Conservation (phyloP, 768 basidiomycete species). For the Gloeostereum incarnatum region DNA sequence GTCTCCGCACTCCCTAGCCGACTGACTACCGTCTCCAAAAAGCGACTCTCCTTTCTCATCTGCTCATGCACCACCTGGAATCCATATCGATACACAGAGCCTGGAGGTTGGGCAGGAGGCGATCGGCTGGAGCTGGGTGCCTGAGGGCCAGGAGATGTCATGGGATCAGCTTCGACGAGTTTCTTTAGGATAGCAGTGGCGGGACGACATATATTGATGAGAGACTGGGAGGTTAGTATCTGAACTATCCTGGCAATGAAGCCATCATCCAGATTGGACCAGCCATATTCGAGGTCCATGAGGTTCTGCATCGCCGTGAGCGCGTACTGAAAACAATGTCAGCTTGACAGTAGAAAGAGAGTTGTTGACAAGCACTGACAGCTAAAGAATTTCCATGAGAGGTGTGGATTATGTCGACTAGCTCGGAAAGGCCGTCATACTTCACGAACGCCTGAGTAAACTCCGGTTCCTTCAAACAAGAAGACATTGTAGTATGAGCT, state of each 20-base stretch:
- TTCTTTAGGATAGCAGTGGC: conserved; percentile 86
- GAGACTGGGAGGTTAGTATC: conserved; percentile 66
- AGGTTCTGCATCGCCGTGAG: conserved; percentile 80
- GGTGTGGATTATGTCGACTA: conserved; percentile 59
- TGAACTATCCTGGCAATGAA: conserved; percentile 77
- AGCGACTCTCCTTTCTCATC: conserved; percentile 61
- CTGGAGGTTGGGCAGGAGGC: conserved; percentile 44
- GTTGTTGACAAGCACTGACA: conserved; percentile 28
- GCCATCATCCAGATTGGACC: conserved; percentile 57
- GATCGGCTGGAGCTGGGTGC: conserved; percentile 51
- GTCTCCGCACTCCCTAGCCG: conserved; percentile 77
- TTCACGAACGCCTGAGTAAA: conserved; percentile 75
- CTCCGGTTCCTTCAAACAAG: conserved; percentile 56
- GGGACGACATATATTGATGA: conserved; percentile 87
- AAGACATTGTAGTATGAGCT: conserved; percentile 3
- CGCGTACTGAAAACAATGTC: conserved; percentile 49
- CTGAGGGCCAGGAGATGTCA: conserved; percentile 49
- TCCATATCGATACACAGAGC: conserved; percentile 78
- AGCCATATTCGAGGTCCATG: conserved; percentile 82
- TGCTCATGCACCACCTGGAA: conserved; percentile 76
- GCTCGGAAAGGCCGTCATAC: conserved; percentile 58
- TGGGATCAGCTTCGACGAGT: conserved; percentile 80
- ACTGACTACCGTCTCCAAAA: conserved; percentile 77
- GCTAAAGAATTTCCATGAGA: conserved; percentile 81
- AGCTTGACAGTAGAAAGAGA: conserved; percentile 3